These are phyloP conservation scores for Diaporthe longicolla DNA, from an alignment of 2,329 filamentous ascomycete genomes.

Conservation along the genomic window DNA sequence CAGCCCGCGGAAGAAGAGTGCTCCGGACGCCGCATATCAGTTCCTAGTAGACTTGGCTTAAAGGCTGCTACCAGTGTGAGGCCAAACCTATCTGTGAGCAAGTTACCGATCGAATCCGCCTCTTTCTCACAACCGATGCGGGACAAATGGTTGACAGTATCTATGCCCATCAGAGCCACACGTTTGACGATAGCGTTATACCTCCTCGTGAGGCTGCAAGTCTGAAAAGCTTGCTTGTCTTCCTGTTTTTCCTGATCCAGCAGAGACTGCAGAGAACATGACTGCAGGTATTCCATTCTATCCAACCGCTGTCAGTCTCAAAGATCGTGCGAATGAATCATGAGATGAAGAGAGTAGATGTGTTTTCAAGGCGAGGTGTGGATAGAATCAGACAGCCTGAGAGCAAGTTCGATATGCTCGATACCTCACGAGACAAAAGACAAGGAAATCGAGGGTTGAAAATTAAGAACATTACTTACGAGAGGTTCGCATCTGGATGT, in stretches of 20 bases:
- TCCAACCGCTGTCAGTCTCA: not conserved
- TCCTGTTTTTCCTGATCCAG: constrained; percentile 47
- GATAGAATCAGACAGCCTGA: no score
- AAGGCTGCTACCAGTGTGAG: constrained; percentile 27
- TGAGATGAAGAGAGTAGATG: not conserved
- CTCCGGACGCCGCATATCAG: not conserved
- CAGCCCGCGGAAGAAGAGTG: constrained; percentile 12
- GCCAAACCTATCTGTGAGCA: constrained; percentile 51
- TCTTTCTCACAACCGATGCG: constrained; percentile 57
- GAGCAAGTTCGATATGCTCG: not conserved
- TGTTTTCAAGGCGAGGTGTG: not conserved
- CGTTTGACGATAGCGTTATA: constrained; percentile 45
- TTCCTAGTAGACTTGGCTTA: constrained; percentile 3
- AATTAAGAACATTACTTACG: constrained; percentile 45
- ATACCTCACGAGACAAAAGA: not conserved
- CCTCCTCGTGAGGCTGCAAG: constrained; percentile 36
- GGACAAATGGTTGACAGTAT: constrained; percentile 62
- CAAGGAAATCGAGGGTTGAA: no score
- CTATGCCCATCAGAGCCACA: constrained; percentile 59
- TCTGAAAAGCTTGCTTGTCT: constrained; percentile 44
- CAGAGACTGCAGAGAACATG: constrained; percentile 45
- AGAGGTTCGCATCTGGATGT: constrained; percentile 61
- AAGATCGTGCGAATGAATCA: not conserved
- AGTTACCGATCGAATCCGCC: constrained; percentile 54
- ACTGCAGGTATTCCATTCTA: constrained; percentile 51